Percentiles rank a stretch among this genome's conserved stretches.
Evolutionary conservation across 2,329 filamentous ascomycete species (phyloP).

Genomic region (Aspergillus ustus): DNA sequence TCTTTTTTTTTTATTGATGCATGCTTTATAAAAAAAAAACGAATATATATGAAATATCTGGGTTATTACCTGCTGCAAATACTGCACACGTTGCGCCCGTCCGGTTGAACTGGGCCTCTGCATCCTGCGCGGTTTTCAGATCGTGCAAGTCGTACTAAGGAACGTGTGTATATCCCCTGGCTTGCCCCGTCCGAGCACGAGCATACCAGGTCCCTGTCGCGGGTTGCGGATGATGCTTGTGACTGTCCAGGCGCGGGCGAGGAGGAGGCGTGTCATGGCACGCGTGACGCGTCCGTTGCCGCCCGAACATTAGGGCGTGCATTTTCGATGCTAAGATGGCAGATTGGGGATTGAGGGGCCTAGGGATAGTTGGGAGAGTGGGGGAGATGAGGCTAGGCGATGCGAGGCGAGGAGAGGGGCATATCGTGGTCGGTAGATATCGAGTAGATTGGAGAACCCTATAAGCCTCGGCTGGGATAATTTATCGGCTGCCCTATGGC

Average conservation of each 20-base stretch:
- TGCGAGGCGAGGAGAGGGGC: too few species aligned
- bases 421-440: too few species aligned
- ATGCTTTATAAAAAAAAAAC: too few species aligned
- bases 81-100: not conserved
- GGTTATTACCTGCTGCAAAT: not conserved
- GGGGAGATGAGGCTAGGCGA: too few species aligned
- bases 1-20: not conserved
- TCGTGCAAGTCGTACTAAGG: not conserved
- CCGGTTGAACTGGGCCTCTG: not conserved
- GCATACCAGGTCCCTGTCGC: not conserved
- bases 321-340: not conserved
- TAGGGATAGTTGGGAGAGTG: too few species aligned
- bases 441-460: too few species aligned
- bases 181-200: not conserved
- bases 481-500: too few species aligned
- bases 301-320: not conserved
- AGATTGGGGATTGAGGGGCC: too few species aligned
- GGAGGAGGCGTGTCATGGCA: not conserved
- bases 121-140: not conserved
- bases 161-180: not conserved
- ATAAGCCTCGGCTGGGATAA: too few species aligned
- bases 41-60: too few species aligned
- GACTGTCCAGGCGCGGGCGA: not conserved
- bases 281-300: conserved; percentile 2
- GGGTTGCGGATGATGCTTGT: conserved; percentile 6